Percentiles rank a stretch among this genome's conserved stretches.
Conservation (phyloP, 2,329 filamentous ascomycete genomes). For the Cryphonectria naterciae region DNA sequence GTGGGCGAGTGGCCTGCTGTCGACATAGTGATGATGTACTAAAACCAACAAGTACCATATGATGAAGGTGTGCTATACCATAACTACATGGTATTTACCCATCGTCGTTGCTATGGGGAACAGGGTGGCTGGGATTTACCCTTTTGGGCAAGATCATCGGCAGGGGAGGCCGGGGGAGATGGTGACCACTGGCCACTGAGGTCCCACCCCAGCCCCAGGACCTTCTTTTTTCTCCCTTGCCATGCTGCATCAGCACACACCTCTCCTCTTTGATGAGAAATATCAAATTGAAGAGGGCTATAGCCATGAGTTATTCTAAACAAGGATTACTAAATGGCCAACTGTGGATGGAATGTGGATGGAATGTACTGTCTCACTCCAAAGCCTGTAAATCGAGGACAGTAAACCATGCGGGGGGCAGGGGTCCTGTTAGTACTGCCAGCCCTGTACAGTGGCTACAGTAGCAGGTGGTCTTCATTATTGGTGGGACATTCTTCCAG, state of each 20-base stretch:
- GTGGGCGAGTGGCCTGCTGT: conserved; percentile 2
- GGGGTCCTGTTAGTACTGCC: background rate
- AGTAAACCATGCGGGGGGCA: background rate
- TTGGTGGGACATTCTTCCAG: background rate
- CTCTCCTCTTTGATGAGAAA: background rate
- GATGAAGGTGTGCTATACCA: background rate
- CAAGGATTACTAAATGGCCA: background rate
- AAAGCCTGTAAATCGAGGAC: no score
- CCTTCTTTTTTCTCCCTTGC: no score
- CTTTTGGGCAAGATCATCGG: conserved; percentile 29
- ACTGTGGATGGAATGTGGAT: background rate
- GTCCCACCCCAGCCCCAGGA: conserved; percentile 11
- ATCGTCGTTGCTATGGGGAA: conserved; percentile 24
- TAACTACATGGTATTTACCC: conserved; percentile 18
- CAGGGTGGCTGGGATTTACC: conserved; percentile 32
- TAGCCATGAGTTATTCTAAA: background rate
- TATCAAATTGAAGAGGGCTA: background rate
- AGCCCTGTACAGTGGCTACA: no score
- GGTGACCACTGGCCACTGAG: background rate
- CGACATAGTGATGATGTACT: background rate
- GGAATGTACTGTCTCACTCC: background rate
- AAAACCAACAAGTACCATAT: no score
- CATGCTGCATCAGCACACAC: background rate
- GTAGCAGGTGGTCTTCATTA: background rate
- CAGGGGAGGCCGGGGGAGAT: background rate